Base-by-base conservation (phyloP, 2,329 filamentous ascomycete genomes). In the Parafenestella ontariensis region DNA sequence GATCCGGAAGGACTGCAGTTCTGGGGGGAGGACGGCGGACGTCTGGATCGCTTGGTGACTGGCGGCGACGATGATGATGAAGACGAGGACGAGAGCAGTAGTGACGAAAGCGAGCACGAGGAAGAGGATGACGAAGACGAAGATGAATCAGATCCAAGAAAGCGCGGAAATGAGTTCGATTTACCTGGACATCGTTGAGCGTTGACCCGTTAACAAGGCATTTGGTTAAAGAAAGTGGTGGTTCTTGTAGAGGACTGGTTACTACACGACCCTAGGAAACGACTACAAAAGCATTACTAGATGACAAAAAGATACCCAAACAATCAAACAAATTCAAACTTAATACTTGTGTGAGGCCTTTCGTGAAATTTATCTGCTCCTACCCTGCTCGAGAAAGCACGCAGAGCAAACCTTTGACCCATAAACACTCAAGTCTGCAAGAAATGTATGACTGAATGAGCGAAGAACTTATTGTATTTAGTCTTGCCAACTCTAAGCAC, bases 121-220 rank as follows among this genome's bases (percentile, higher is more conserved):
- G 68, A 69, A 1, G 64, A 68, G 11, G 59, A 68, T 7, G 66
- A 66, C 2, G 68, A 68, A 1, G 69, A 71, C 21, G 66, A 69
- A 2, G 67, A 66, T 5, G 66, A 64, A 11, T 56, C 58, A 17
- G 57, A 64, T 20, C 61, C 62, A 7, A 64, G 66, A 23, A 57
- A 49, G 36, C 50, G 49, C n/a, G 60, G 62, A 34, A 69, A 69
- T 37, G 68, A 73, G 31, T 68, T 72, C 47, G 67, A 73, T 46
- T 51, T 76, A n/a, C 71, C 74, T 53, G 73, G 73, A 11, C 74
- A 76, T 60, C 67, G 66, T n/a, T 74, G 54, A 76, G 59, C 67
- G 66, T n/a, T 74, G 54, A 65, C 9, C 18, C n/a, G 34, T 29
- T 60, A 53, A 43, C 26, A 49, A 21, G 56, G 60, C 55, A 49